Evolutionary conservation across 257 asterid genomes (phyloP), one percentile per base, ranked within the genome.

Genomic region (Solanum bulbocastanum): DNA sequence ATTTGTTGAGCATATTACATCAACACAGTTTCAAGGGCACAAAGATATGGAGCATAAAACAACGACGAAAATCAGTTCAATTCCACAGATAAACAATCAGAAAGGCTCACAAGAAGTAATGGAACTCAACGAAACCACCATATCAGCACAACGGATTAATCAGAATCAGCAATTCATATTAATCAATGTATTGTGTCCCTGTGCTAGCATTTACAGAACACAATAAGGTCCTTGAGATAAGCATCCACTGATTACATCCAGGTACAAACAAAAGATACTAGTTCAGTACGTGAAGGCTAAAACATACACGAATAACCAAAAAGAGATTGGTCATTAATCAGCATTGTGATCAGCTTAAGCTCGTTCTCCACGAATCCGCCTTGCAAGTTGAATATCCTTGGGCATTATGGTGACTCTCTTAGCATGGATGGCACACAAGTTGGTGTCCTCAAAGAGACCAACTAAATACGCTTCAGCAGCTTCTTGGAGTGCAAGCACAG

Each of bases 351-450:
- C 30, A 36, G 36, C 87, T 73, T 86, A 94, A 81, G 98, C 98
- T 83, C 98, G 95, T 71, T 95, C 98, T 18, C 98, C 98, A 5
- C 98, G 96, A 75, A 95, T 95, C 2, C 98, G 94, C 84, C 97
- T 90, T 0, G 98, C 98, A 76, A 95, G 90, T 89, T 95, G 98
- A 60, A 95, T 93, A 65, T 95, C 98, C 91, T 73, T 73, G 46
- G 82, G 82, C 82, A 73, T 73, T 36, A 73, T 73, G 82, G 82
- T 73, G 82, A 73, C 81, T 72, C 81, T 72, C 81, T 72, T 72
- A 35, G 81, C 81, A 72, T 72, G 81, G 27, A 72, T 72, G 3
- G 97, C 98, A 69, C 98, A 95, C 88, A 95, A 30, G 71, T 95
- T 94, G 15, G 98, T 95, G 71, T 95, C 98, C 39, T 95, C 98